Conservation (phyloP, 306 rosid species). For the Neltuma alba region DNA sequence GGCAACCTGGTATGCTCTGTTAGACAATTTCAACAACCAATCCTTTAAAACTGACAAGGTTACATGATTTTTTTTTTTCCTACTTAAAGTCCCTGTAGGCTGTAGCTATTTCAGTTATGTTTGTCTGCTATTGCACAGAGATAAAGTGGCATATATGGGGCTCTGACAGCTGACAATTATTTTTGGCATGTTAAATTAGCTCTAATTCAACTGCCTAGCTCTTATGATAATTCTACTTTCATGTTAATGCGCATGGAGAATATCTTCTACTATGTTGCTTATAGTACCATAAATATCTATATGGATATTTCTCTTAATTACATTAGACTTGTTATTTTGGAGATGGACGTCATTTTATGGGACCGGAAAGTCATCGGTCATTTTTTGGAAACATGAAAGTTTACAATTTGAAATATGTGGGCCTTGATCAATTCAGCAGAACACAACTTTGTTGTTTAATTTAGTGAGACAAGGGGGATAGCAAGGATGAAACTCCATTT, state of each 20-base stretch:
- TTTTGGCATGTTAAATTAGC: background rate
- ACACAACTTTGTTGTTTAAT: background rate
- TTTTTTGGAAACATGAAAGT: constrained; percentile 14
- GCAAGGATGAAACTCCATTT: background rate
- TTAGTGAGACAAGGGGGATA: background rate
- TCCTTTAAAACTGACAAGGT: background rate
- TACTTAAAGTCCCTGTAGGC: background rate
- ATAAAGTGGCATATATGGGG: background rate
- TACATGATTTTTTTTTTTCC: background rate
- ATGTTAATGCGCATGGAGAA: background rate
- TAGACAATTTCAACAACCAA: background rate
- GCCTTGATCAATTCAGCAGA: background rate
- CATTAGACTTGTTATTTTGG: background rate
- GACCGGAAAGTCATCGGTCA: background rate
- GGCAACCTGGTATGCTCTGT: background rate
- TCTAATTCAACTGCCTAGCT: background rate
- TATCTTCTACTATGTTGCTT: background rate
- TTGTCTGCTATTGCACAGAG: background rate
- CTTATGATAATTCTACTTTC: background rate
- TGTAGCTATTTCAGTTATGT: background rate
- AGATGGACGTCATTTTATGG: constrained; percentile 9
- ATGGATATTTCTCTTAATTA: background rate
- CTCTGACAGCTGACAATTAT: background rate
- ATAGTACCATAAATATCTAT: background rate
- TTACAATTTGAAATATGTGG: background rate